Conservation (phyloP, 2,329 filamentous ascomycete species). For the Pezicula rhizophila region DNA sequence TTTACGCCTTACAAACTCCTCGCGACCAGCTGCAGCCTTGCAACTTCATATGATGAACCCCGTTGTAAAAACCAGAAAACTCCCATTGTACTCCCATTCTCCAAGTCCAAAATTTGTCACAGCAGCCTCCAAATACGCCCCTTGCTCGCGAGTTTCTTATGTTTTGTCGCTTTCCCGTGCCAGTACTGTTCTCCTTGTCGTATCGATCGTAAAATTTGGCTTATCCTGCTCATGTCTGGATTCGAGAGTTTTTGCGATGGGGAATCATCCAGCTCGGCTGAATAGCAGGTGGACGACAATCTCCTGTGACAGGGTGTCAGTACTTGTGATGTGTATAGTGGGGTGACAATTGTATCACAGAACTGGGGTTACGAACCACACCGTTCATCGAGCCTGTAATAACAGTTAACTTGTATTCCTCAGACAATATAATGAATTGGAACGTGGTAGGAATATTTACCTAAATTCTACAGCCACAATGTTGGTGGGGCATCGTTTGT, state of each 20-base stretch:
- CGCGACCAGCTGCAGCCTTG: no score
- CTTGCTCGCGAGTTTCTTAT: no score
- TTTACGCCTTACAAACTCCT: no score
- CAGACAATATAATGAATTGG: background rate
- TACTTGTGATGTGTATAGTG: background rate
- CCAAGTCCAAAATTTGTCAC: no score
- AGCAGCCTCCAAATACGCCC: no score
- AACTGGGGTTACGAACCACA: background rate
- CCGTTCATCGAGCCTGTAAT: background rate
- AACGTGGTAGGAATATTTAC: background rate
- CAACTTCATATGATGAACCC: no score
- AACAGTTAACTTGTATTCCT: background rate
- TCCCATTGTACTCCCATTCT: no score
- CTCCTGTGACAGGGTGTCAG: background rate
- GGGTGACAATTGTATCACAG: no score
- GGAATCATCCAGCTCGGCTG: background rate
- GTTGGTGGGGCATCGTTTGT: background rate
- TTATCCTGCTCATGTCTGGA: background rate
- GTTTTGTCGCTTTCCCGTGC: no score
- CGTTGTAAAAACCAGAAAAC: no score
- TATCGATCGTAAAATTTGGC: no score
- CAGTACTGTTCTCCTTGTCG: no score
- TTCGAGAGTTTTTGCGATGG: background rate
- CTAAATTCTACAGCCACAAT: background rate
- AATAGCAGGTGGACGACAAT: background rate